Percentiles rank a stretch among this genome's conserved stretches.
Conservation (phyloP, 352 stramenopile genomes). For the Globisporangium okanoganense region DNA sequence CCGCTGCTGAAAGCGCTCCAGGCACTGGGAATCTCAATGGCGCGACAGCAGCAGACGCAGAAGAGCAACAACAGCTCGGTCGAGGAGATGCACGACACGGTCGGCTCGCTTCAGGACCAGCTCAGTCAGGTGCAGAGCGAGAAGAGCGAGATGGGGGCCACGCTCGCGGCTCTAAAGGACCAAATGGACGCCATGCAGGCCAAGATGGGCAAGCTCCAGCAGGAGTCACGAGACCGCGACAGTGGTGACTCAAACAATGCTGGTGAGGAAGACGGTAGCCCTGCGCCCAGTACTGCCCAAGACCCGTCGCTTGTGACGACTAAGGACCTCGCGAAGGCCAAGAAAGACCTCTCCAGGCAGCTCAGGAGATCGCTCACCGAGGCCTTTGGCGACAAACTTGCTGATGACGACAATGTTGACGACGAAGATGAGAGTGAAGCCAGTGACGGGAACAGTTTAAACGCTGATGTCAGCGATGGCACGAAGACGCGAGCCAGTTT, state of each 20-base stretch:
- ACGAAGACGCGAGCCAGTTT: neutral
- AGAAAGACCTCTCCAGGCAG: slow-evolving; percentile 41
- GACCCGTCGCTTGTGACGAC: slow-evolving; percentile 36
- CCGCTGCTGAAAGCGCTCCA: slow-evolving; percentile 64
- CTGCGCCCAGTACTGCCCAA: slow-evolving; percentile 6
- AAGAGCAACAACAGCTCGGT: slow-evolving; percentile 40
- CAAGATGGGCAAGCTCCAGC: slow-evolving; percentile 35
- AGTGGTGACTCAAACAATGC: neutral
- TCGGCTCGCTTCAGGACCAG: slow-evolving; percentile 37
- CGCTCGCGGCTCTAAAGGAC: slow-evolving; percentile 44
- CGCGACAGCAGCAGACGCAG: slow-evolving; percentile 45
- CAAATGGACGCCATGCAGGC: slow-evolving; percentile 43
- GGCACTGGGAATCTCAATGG: slow-evolving; percentile 47
- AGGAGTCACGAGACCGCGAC: slow-evolving; percentile 17
- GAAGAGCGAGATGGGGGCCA: slow-evolving; percentile 46
- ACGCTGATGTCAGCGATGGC: neutral
- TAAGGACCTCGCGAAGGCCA: slow-evolving; percentile 42
- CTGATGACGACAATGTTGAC: slow-evolving; percentile 22
- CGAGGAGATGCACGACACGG: slow-evolving; percentile 51
- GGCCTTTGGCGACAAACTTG: slow-evolving; percentile 31
- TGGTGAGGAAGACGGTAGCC: neutral
- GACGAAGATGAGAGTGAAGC: slow-evolving; percentile 14
- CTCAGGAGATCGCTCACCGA: slow-evolving; percentile 39
- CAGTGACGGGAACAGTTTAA: neutral
- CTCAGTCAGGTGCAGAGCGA: slow-evolving; percentile 40